Percentiles rank a stretch among this genome's conserved stretches.
These are phyloP conservation scores for Fusarium veterinarium DNA, from an alignment of 2,329 filamentous ascomycete species.

Conservation along the genomic window DNA sequence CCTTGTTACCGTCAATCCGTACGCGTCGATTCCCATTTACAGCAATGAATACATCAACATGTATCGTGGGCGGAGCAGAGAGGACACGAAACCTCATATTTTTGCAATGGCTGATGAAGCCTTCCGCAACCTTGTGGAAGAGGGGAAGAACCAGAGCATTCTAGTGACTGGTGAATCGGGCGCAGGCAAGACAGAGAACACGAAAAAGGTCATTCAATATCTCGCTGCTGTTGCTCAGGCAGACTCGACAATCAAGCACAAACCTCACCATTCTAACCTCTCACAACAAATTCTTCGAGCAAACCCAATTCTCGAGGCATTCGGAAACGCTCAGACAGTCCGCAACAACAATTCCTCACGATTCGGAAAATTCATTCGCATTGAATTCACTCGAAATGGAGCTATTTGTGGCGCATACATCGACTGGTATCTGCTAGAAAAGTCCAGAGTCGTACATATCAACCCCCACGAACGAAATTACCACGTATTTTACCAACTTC, in stretches of 20 bases:
- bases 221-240: constrained; percentile 92
- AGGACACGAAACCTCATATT: constrained; percentile 97
- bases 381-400: constrained; percentile 89
- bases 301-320: constrained; percentile 97
- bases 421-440: constrained; percentile 98
- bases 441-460: constrained; percentile 93
- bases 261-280: constrained; percentile 79
- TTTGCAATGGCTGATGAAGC: constrained; percentile 98
- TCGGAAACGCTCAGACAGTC: constrained; percentile 97
- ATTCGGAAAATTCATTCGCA: constrained; percentile 98
- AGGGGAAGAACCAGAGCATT: constrained; percentile 96
- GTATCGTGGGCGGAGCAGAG: constrained; percentile 91
- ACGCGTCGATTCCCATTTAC: constrained; percentile 94
- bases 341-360: constrained; percentile 98
- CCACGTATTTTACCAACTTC: constrained; percentile 95
- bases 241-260: constrained; percentile 74
- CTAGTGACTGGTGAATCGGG: constrained; percentile 98
- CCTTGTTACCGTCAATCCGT: constrained; percentile 96
- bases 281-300: constrained; percentile 96
- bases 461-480: constrained; percentile 94
- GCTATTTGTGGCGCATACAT: constrained; percentile 97
- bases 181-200: constrained; percentile 98
- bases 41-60: constrained; percentile 97
- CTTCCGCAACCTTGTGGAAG: constrained; percentile 94
- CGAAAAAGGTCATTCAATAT: constrained; percentile 99